Evolutionary conservation across 2,329 filamentous ascomycete species (phyloP), one percentile per base, ranked within the genome.

Genomic region (Helminthosporium solani): DNA sequence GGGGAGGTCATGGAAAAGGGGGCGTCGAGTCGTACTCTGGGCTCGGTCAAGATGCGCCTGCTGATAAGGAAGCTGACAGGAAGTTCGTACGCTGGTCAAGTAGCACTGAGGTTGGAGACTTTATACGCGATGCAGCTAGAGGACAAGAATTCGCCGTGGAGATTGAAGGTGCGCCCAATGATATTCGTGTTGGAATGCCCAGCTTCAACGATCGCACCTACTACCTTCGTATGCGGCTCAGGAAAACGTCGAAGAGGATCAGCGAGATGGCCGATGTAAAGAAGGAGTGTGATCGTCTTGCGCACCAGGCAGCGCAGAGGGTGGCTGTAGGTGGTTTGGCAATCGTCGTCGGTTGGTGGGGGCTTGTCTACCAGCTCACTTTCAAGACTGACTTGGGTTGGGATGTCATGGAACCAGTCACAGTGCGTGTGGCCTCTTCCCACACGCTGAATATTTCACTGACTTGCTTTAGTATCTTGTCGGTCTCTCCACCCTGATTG

Each of bases 151-250:
- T 96, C 63, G 83, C 86, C 2, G 84, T 96, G 34, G 82, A 86
- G 42, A 88, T 96, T 46, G 87, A 95, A 64, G 88, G 88, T 0
- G 76, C 78, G 0, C 73, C 78, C 0, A 67, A 77, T 1, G 83
- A 90, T 57, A 85, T 96, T 56, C 80, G 83, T 14, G 85, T 96
- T 6, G 84, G 83, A 0, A 90, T 96, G 8, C 91, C 91, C 0
- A 90, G 85, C 37, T 96, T 96, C 78, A 83, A 85, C 50, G 90
- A 96, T 65, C 79, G 91, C n/a, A 96, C 91, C 0, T 86, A 92
- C 70, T 96, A 92, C 70, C 80, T 95, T 63, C 83, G 91, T 7
- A 81, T 88, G 68, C 78, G 87, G 7, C 72, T 96, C 41, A 78
- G 88, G 35, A 88, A 86, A 51, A 84, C 87, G 61, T 85, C 85